phyloP scores from a whole-genome alignment of 306 rosid genomes.

The Prunus salicina region DNA sequence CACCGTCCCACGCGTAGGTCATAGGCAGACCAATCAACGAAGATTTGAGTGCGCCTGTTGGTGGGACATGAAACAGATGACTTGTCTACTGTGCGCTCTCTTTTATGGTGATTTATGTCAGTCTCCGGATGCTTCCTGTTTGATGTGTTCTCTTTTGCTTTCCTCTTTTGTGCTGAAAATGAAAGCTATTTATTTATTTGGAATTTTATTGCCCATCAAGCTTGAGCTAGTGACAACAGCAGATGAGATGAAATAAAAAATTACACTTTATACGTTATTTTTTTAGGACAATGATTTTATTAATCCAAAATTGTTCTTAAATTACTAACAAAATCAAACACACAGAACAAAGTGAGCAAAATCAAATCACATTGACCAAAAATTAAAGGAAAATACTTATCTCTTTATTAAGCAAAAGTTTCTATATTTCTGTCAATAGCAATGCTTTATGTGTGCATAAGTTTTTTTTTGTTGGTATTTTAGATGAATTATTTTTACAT shows the following conservation, averaged over 20 bases:
- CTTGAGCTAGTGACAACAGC: too few species aligned
- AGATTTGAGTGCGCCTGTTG: constrained; percentile 43
- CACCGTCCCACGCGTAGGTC: constrained; percentile 56
- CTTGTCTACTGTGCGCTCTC: background rate
- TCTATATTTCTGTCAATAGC: rapidly evolving
- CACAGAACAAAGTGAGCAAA: too few species aligned
- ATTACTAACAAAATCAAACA: too few species aligned
- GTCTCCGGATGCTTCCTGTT: background rate
- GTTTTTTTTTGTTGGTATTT: too few species aligned
- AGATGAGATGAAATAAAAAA: background rate
- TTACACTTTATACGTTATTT: background rate
- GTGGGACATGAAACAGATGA: constrained; percentile 39
- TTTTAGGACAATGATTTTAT: too few species aligned
- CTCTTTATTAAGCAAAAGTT: too few species aligned
- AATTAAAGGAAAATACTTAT: too few species aligned
- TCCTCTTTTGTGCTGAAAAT: background rate
- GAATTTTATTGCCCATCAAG: background rate
- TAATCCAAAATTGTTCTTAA: too few species aligned
- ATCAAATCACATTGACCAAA: too few species aligned
- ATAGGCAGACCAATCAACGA: constrained; percentile 44
- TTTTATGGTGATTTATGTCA: background rate
- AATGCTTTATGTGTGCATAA: too few species aligned
- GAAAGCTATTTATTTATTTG: background rate
- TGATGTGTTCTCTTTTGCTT: background rate
- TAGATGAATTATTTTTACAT: too few species aligned